Percentiles rank a stretch among this genome's conserved stretches.
Conservation (phyloP, 352 stramenopile species). For the Pythium grandisporangium region DNA sequence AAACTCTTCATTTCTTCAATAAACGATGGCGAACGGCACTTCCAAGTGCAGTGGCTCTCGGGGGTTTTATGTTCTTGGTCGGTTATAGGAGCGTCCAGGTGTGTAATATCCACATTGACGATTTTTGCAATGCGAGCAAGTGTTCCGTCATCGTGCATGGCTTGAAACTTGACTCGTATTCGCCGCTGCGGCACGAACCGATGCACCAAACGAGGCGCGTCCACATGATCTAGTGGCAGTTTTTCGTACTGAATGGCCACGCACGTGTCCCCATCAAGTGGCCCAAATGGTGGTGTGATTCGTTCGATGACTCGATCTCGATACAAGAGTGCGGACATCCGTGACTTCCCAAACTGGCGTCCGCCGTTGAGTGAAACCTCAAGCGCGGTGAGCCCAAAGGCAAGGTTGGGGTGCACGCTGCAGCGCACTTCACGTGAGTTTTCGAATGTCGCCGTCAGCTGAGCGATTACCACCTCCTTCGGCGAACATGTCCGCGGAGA, state of each 20-base stretch:
- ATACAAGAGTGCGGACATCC: conserved; percentile 31
- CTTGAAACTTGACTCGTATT: conserved; percentile 44
- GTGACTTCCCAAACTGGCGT: conserved; percentile 34
- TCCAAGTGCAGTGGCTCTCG: conserved; percentile 13
- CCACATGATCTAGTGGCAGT: conserved; percentile 28
- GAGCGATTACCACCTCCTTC: no score
- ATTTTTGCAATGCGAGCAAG: conserved; percentile 7
- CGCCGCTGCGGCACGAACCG: conserved; percentile 31
- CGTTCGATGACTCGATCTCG: conserved; percentile 30
- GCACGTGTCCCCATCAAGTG: conserved; percentile 22
- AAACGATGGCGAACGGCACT: conserved; percentile 41
- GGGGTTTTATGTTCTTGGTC: no score
- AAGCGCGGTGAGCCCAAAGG: conserved; percentile 51
- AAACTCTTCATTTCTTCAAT: conserved; percentile 35
- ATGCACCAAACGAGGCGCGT: conserved; percentile 32
- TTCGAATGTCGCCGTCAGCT: conserved; percentile 42
- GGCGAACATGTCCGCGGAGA: no score
- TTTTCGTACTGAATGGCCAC: conserved; percentile 20
- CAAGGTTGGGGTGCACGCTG: conserved; percentile 50
- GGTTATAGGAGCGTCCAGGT: no score
- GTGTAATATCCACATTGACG: conserved; percentile 18
- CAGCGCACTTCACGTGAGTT: conserved; percentile 40
- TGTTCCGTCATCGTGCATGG: conserved; percentile 14
- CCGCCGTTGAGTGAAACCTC: conserved; percentile 56
- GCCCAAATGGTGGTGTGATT: conserved; percentile 24